Conservation (phyloP, 2,329 filamentous ascomycete genomes). For the Diaporthe batatas region DNA sequence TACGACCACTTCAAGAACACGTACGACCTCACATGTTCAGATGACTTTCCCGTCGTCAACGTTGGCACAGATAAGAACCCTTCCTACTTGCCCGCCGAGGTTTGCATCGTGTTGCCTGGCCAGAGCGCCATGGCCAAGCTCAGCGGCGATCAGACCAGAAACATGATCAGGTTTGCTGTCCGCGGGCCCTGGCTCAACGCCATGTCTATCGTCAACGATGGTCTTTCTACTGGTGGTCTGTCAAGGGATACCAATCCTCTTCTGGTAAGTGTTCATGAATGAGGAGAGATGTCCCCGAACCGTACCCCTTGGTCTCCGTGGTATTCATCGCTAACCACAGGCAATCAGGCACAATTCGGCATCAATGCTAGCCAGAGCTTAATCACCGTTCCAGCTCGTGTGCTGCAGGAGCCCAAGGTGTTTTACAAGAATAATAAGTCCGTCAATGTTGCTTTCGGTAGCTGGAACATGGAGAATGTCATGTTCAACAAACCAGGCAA, state of each 20-base stretch:
- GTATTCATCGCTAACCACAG: conserved; percentile 53
- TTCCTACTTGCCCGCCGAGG: conserved; percentile 69
- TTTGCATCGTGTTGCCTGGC: conserved; percentile 68
- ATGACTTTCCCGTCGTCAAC: conserved; percentile 67
- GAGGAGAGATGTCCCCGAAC: conserved; percentile 4
- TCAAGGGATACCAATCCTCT: conserved; percentile 52
- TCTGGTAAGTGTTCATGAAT: conserved; percentile 49
- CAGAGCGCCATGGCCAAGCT: conserved; percentile 65
- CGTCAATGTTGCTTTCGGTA: conserved; percentile 53
- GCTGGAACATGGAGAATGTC: conserved; percentile 70
- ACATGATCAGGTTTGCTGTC: conserved; percentile 74
- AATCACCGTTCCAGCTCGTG: conserved; percentile 73
- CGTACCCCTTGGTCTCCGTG: conserved; percentile 41
- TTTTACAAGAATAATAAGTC: conserved; percentile 59
- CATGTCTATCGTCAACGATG: conserved; percentile 64
- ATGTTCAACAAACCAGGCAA: conserved; percentile 60
- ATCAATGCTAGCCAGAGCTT: conserved; percentile 63
- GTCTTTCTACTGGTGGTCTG: conserved; percentile 64
- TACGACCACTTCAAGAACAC: conserved; percentile 61
- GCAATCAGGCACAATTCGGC: conserved; percentile 51
- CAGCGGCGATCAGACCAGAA: conserved; percentile 62
- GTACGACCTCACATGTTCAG: conserved; percentile 52
- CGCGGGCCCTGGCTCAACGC: conserved; percentile 68
- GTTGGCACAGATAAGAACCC: conserved; percentile 67
- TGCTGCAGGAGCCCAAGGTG: conserved; percentile 67